Evolutionary conservation across 768 basidiomycete species (phyloP), one percentile per base, ranked within the genome.

Genomic region (Lactifluus hygrophoroides): DNA sequence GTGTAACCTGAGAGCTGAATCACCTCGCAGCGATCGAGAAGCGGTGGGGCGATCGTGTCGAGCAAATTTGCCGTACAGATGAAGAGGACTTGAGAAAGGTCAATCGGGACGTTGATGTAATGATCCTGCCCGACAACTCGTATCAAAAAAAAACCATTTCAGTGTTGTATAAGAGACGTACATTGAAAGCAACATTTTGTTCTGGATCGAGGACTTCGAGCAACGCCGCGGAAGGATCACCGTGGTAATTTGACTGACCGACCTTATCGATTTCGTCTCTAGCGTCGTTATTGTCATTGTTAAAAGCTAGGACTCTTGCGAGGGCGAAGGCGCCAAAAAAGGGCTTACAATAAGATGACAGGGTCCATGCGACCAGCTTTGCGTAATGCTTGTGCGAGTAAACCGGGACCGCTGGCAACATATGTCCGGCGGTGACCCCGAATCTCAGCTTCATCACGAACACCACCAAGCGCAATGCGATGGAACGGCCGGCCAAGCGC

Each of bases 131-230:
- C 63, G 8, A 40, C 57, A 7, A 53, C 54, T 28, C 49, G 34
- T 45, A 53, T 27, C 46, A 37, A 48, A 2, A 19, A 49, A 35
- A 19, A 9, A 17, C 14, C 13, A 40, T 42, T 1, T 49, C 17
- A 19, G 23, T 17, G 16, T 28, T 52, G 46, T 10, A 25, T 56
- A 46, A 43, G 13, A 32, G 52, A 70, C 80, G 60, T 51, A 84
- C 88, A 68, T 86, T 88, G 67, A 90, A 90, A 0, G 82, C 77
- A 67, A 88, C 80, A 61, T 94, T 94, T 70, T 95, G 92, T 69
- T 96, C 94, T 0, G 94, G 94, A 68, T 96, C 94, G 52, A 97
- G 77, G 0, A 94, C 92, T 66, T 97, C 94, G 4, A 97, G 73
- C 59, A 97, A 71, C 0, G 94, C 94, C 38, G 94, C 94, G 3